These are phyloP conservation scores for Pholiota molesta DNA, from an alignment of 768 basidiomycete species.

Conservation along the genomic window DNA sequence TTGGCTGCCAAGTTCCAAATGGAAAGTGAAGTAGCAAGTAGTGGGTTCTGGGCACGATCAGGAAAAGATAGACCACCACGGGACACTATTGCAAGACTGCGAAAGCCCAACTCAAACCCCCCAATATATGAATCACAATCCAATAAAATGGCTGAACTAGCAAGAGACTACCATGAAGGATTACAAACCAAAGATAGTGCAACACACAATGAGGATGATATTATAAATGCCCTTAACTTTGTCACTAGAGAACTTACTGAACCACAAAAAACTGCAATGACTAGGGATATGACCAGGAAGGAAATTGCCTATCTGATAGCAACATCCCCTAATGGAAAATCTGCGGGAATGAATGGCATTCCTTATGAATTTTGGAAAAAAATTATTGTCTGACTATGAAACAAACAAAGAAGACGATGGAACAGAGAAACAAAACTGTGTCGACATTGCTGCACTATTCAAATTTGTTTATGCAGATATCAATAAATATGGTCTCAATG, in stretches of 20 bases:
- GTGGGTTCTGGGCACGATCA: neutral
- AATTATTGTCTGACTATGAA: neutral
- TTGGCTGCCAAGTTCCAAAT: neutral
- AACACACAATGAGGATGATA: conserved; percentile 1
- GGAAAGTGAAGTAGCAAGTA: neutral
- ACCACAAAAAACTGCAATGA: neutral
- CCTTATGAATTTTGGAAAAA: conserved; percentile 12
- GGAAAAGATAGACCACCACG: conserved; percentile 4
- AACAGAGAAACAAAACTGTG: conserved; percentile 6
- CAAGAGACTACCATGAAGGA: conserved; percentile 20
- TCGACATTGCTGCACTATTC: conserved; percentile 13
- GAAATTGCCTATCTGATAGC: conserved; percentile 8
- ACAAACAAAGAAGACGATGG: conserved; percentile 1
- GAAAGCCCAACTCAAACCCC: neutral
- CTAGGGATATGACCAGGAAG: neutral
- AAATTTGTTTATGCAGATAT: conserved; percentile 30
- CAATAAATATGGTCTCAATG: conserved; percentile 21
- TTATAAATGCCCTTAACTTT: neutral
- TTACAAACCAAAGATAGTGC: conserved; percentile 25
- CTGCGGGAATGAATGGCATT: conserved; percentile 11
- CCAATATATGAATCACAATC: neutral
- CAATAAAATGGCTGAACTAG: neutral
- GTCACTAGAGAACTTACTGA: neutral
- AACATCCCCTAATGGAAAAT: conserved; percentile 8
- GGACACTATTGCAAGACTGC: neutral